A percentile compares a stretch with the other conserved stretches of the same genome.
Evolutionary conservation across 2,329 filamentous ascomycete genomes (phyloP).

Genomic region (Incumbomyces lentus): DNA sequence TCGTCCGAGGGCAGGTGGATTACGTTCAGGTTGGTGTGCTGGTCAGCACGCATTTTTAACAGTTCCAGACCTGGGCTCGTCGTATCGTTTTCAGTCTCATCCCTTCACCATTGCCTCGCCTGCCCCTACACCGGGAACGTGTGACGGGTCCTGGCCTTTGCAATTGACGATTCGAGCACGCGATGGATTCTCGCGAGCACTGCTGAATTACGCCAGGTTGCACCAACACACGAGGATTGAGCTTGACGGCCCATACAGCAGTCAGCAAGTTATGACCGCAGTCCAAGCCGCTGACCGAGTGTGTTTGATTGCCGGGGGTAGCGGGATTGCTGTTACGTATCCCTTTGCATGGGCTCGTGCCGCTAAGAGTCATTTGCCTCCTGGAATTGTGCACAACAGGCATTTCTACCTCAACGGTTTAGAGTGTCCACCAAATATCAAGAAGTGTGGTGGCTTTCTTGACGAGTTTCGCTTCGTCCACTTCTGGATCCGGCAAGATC

Average conservation of each 20-base stretch:
- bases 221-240: slow-evolving; percentile 38
- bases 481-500: slow-evolving; percentile 20
- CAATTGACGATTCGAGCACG: slow-evolving; percentile 49
- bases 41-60: slow-evolving; percentile 56
- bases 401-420: slow-evolving; percentile 11
- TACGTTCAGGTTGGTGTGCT: slow-evolving; percentile 47
- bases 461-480: slow-evolving; percentile 10
- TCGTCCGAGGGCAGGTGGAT: slow-evolving; percentile 12
- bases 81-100: slow-evolving; percentile 49
- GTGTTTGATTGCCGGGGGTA: slow-evolving; percentile 52
- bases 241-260: slow-evolving; percentile 58
- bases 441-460: neutral
- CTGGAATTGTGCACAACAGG: slow-evolving; percentile 11
- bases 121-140: slow-evolving; percentile 10
- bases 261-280: slow-evolving; percentile 44
- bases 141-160: slow-evolving; percentile 34
- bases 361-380: slow-evolving; percentile 3
- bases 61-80: slow-evolving; percentile 43
- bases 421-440: slow-evolving; percentile 5
- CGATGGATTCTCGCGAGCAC: slow-evolving; percentile 48
- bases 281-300: slow-evolving; percentile 40
- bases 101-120: slow-evolving; percentile 56
- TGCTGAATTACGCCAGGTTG: slow-evolving; percentile 42
- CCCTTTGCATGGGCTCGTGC: slow-evolving; percentile 37
- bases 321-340: slow-evolving; percentile 55